Percentiles rank a stretch among this genome's conserved stretches.
Conservation (phyloP, 2,329 filamentous ascomycete species). For the Neurospora crassa region DNA sequence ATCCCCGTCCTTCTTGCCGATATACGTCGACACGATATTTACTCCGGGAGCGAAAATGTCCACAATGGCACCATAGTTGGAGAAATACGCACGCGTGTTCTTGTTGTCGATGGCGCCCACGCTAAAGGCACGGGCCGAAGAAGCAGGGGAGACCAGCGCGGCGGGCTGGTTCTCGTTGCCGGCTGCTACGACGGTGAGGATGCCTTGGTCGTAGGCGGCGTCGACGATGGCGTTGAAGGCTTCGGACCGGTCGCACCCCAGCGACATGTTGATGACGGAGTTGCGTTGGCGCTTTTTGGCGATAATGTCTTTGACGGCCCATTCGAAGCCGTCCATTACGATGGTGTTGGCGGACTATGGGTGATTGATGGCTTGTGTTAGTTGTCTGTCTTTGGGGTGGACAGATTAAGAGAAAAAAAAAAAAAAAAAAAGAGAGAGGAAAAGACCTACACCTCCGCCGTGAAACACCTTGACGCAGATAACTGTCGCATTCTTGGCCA, state of each 20-base stretch:
- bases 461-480: constrained; percentile 12
- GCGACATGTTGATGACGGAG: constrained; percentile 47
- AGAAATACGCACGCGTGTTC: constrained; percentile 33
- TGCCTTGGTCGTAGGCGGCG: constrained; percentile 33
- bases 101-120: constrained; percentile 38
- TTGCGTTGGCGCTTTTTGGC: constrained; percentile 28
- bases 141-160: constrained; percentile 35
- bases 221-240: constrained; percentile 42
- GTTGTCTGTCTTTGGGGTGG: neutral
- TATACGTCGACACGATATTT: constrained; percentile 30
- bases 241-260: constrained; percentile 33
- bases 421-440: too few relatives aligned
- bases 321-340: constrained; percentile 11
- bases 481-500: constrained; percentile 10
- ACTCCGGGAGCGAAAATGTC: constrained; percentile 36
- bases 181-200: constrained; percentile 45
- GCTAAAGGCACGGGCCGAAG: constrained; percentile 32
- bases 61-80: constrained; percentile 38
- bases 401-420: too few relatives aligned
- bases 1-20: constrained; percentile 23
- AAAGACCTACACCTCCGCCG: neutral
- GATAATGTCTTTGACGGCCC: constrained; percentile 34
- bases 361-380: neutral
- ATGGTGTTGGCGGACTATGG: constrained; percentile 7
- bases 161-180: constrained; percentile 33